phyloP scores from a whole-genome alignment of 495 filamentous ascomycete species.

The Penicillium verhagenii region DNA sequence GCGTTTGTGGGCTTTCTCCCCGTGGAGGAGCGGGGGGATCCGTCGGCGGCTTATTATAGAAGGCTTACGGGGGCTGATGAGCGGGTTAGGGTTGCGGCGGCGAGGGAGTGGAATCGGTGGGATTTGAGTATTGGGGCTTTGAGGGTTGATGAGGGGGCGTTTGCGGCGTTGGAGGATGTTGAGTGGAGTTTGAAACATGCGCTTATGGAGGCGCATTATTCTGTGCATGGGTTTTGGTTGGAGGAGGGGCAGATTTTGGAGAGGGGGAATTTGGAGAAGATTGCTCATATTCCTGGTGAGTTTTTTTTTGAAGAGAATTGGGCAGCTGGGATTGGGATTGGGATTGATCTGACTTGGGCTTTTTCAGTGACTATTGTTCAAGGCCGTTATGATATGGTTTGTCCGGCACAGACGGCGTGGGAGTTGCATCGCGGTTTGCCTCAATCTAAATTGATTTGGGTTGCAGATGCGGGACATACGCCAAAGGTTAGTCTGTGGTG shows the following conservation, averaged over 20 bases:
- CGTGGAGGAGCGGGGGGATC: conserved; percentile 30
- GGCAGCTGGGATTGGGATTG: neutral
- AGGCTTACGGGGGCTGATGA: conserved; percentile 17
- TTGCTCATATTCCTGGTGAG: conserved; percentile 40
- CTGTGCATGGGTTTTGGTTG: conserved; percentile 37
- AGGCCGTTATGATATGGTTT: conserved; percentile 45
- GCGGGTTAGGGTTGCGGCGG: conserved; percentile 3
- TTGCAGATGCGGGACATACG: conserved; percentile 36
- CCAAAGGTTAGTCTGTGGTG: conserved; percentile 8
- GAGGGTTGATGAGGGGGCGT: conserved; percentile 16
- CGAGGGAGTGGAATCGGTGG: conserved; percentile 36
- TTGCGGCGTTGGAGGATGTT: conserved; percentile 29
- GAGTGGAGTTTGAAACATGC: conserved; percentile 38
- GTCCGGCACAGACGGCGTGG: conserved; percentile 40
- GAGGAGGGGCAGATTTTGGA: conserved; percentile 37
- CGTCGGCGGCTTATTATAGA: conserved; percentile 33
- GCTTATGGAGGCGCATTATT: conserved; percentile 40
- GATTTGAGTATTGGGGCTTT: conserved; percentile 34
- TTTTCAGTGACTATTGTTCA: conserved; percentile 35
- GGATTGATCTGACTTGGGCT: neutral
- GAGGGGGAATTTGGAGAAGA: conserved; percentile 31
- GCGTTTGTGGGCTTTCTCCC: conserved; percentile 31
- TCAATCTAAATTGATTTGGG: conserved; percentile 34
- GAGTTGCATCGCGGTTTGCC: conserved; percentile 38
- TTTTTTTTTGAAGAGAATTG: no score